Conservation (phyloP, 2,329 filamentous ascomycete species). For the Diplodia scrobiculata region DNA sequence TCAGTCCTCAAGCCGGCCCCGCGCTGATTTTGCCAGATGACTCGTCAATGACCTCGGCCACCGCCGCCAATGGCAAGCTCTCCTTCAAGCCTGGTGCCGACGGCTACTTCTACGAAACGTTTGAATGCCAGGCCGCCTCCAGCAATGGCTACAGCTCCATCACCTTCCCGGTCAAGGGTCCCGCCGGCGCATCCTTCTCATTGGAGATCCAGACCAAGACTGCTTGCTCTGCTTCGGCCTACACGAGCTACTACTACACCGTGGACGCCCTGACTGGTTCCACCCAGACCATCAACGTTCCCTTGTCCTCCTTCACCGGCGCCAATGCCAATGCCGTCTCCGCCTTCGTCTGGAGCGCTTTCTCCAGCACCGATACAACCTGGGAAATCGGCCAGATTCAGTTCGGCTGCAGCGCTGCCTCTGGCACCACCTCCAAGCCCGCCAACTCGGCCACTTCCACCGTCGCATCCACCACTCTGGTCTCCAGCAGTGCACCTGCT, state of each 20-base stretch:
- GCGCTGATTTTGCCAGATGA: constrained; percentile 49
- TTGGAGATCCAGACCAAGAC: constrained; percentile 54
- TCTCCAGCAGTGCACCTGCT: constrained; percentile 29
- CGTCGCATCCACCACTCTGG: constrained; percentile 3
- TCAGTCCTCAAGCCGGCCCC: no score
- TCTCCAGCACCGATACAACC: constrained; percentile 43
- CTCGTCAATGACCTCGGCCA: constrained; percentile 51
- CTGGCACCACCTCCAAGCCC: constrained; percentile 22
- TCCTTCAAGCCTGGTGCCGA: constrained; percentile 53
- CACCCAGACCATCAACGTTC: constrained; percentile 56
- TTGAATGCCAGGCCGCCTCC: constrained; percentile 52
- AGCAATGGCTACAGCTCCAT: constrained; percentile 53
- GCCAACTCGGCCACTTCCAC: constrained; percentile 12
- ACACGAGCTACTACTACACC: constrained; percentile 50
- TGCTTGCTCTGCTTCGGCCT: constrained; percentile 48
- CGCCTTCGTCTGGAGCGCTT: constrained; percentile 50
- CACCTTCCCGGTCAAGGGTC: constrained; percentile 53
- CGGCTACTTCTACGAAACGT: constrained; percentile 60
- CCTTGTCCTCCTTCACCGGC: constrained; percentile 53
- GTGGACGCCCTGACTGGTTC: constrained; percentile 54
- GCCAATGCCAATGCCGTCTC: constrained; percentile 56
- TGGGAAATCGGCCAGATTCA: constrained; percentile 56
- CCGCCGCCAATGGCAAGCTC: constrained; percentile 49
- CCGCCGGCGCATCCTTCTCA: constrained; percentile 46
- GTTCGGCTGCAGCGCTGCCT: constrained; percentile 46